Evolutionary conservation across 441 rosid species (phyloP).

Genomic region (Populus hybrid): DNA sequence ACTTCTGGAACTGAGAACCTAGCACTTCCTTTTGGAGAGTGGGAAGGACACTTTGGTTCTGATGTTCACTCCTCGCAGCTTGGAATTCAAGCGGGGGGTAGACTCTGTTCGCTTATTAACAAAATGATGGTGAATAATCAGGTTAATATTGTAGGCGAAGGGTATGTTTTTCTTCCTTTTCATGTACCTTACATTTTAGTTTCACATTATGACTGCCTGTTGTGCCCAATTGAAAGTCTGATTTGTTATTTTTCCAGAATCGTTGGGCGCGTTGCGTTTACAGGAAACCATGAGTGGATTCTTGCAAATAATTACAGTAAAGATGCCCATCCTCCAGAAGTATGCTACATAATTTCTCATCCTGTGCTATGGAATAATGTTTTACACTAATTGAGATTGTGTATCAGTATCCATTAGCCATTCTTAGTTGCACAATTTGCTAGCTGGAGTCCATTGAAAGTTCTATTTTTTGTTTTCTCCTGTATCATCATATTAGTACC

Average conservation of each 20-base stretch:
- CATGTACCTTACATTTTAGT: not conserved
- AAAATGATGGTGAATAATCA: conserved; percentile 78
- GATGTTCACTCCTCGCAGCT: conserved; percentile 27
- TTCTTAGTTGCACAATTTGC: not conserved
- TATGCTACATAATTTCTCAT: conserved; percentile 9
- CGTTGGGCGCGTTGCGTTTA: conserved; percentile 91
- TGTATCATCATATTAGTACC: not conserved
- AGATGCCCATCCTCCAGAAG: conserved; percentile 74
- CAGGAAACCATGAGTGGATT: conserved; percentile 86
- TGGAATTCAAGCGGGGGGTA: conserved; percentile 38
- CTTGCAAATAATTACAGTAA: conserved; percentile 50
- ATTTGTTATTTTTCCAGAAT: conserved; percentile 45
- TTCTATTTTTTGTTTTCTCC: conserved; percentile 8
- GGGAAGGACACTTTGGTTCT: conserved; percentile 39
- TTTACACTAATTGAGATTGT: not conserved
- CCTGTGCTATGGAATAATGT: not conserved
- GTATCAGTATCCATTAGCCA: not conserved
- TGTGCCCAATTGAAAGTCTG: not conserved
- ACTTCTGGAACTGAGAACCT: conserved; percentile 29
- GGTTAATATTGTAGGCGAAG: conserved; percentile 79
- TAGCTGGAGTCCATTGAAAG: not conserved
- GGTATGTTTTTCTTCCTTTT: conserved; percentile 41
- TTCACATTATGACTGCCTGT: not conserved
- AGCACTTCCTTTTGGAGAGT: conserved; percentile 37
- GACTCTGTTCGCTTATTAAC: conserved; percentile 49